Base-by-base conservation (phyloP, 371 early-diverging fungal genomes). In the Scutellospora calospora region DNA sequence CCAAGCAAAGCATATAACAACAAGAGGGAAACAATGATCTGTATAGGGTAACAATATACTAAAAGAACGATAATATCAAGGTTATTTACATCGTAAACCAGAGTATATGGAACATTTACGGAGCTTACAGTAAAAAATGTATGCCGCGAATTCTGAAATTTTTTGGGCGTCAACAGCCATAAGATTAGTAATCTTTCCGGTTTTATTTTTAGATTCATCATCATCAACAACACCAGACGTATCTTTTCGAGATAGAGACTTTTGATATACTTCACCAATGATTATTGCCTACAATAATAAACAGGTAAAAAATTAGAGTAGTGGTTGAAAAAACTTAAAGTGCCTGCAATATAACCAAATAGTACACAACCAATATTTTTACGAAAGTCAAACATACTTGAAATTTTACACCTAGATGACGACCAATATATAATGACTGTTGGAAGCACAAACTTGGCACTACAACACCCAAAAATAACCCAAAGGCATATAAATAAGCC, bases 161-260 rank as follows among this genome's bases (percentile, higher is more conserved):
- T 87, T 82, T 22, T 90, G 86, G 4, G 94, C 92, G 84, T 96
- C 95, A 5, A 94, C 92, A 52, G 91, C 88, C 94, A 94, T 94
- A 80, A 96, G 81, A 81, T 96, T 95, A 22, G 92, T 93, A 79
- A 95, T 94, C 83, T 94, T 94, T 6, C 96, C 96, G 0, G 85
- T 81, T 65, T 86, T 84, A 16, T 83, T 82, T 12, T 84, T 80
- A 1, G 82, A 57, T 33, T 80, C 62, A 65, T 78, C 78, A 55
- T 78, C 49, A 65, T 78, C 35, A 45, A 49, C 65, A n/a, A 33
- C 54, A 8, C 78, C 78, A 2, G 87, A 84, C 63, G 85, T 83
- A 76, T 91, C 90, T 38, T 89, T 86, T 69, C 91, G 87, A 33
- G 87, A 85, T 14, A 93, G 82, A 0, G 91, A 82, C 78, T 93